A percentile compares a stretch with the other conserved stretches of the same genome.
These are phyloP conservation scores for Adansonia gregorii DNA, from an alignment of 441 rosid species.

Conservation along the genomic window DNA sequence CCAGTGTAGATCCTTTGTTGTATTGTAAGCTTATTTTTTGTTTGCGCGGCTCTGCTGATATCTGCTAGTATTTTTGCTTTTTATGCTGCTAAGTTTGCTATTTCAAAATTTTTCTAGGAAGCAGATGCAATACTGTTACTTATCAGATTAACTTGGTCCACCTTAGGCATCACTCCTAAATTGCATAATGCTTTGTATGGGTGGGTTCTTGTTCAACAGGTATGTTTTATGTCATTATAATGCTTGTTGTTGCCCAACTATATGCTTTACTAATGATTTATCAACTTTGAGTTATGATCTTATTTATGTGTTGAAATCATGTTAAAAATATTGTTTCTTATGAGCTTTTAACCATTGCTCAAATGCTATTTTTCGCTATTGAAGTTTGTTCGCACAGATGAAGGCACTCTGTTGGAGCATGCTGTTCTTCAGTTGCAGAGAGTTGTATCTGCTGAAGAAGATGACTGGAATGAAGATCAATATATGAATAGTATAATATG, in stretches of 20 bases:
- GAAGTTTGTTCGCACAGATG: constrained; percentile 84
- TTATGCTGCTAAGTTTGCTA: constrained; percentile 30
- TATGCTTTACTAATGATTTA: background rate
- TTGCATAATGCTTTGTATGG: constrained; percentile 79
- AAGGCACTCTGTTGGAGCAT: constrained; percentile 63
- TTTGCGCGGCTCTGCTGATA: constrained; percentile 20
- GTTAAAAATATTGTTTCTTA: background rate
- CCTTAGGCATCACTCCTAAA: constrained; percentile 87
- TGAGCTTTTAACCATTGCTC: constrained; percentile 23
- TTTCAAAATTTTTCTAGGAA: constrained; percentile 52
- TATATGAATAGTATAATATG: constrained; percentile 67
- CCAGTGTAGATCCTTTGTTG: constrained; percentile 29
- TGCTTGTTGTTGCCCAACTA: constrained; percentile 24
- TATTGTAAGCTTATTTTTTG: constrained; percentile 12
- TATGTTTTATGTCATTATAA: constrained; percentile 35
- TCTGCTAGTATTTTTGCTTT: constrained; percentile 17
- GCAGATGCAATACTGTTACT: constrained; percentile 61
- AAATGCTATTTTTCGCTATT: constrained; percentile 34
- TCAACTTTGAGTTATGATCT: constrained; percentile 1
- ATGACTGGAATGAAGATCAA: constrained; percentile 55
- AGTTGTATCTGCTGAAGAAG: constrained; percentile 48
- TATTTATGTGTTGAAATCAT: constrained; percentile 6
- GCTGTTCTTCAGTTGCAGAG: constrained; percentile 68
- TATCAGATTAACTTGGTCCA: constrained; percentile 79
- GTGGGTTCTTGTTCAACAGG: constrained; percentile 93